Evolutionary conservation across 331 rosid species (phyloP), one percentile per base, ranked within the genome.

Genomic region (Pyrus hybrid): DNA sequence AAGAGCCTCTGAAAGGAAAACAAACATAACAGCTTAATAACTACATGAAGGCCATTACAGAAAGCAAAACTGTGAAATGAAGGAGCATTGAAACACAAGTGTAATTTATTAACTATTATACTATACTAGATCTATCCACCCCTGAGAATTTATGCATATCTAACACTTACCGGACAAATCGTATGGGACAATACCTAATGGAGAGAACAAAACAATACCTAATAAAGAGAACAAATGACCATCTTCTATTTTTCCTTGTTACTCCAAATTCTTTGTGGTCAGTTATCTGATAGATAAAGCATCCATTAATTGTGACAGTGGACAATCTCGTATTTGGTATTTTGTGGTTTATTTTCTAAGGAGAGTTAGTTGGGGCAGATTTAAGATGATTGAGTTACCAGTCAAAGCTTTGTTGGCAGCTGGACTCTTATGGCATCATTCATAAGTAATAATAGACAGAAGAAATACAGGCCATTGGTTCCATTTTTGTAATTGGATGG

Each of bases 1-100:
- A 95, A 86, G 63, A 60, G 72, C 86, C 97, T 89, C 99, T 95
- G 86, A 68, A 84, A 22, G 76, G 49, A 76, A 87, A 80, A 81
- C 2, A 57, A 62, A 54, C 67, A 68, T 75, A 45, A 77, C 33
- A 29, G 20, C 45, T 7, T 18, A 69, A 26, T 74, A 74, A 63
- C 29, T 26, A 18, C 77, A 13, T 41, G 47, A 62, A 35, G 30
- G 10, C n/a, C 13, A 45, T 26, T 10, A 13, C 67, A 43, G 49
- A 60, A 72, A 60, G 37, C 4, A 60, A 21, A 35, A 13, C 22
- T 29, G 49, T 8, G 53, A 67, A 26, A 57, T 53, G 10, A 68
- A 65, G 47, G 72, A 53, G 33, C n/a, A 25, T 67, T 35, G 11
- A 2, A 56, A 25, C 41, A 20, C 1, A 25, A 23, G n/a, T 17